Conservation (phyloP, 2,329 filamentous ascomycete species). For the Colletotrichum shisoi region DNA sequence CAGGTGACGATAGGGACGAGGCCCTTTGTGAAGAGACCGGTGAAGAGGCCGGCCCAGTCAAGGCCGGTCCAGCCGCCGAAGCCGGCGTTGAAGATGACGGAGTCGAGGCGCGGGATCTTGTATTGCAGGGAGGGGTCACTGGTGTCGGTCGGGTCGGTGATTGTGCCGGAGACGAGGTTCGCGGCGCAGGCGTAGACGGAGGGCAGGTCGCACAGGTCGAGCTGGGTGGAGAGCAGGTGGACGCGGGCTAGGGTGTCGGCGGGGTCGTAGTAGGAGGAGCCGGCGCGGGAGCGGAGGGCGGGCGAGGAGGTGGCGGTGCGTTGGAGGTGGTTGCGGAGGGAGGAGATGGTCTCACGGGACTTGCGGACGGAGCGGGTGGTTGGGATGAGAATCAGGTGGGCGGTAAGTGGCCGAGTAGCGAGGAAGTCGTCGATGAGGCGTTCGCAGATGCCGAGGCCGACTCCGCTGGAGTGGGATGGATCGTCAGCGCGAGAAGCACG, state of each 20-base stretch:
- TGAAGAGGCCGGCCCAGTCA: slow-evolving; percentile 69
- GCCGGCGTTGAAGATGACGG: slow-evolving; percentile 84
- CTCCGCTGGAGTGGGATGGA: slow-evolving; percentile 67
- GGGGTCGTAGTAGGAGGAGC: slow-evolving; percentile 50
- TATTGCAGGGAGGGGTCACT: neutral
- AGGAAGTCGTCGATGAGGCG: slow-evolving; percentile 92
- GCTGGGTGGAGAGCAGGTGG: slow-evolving; percentile 65
- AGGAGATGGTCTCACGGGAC: slow-evolving; percentile 73
- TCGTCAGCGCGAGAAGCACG: slow-evolving; percentile 9
- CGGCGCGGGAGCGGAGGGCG: slow-evolving; percentile 51
- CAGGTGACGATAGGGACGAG: slow-evolving; percentile 74
- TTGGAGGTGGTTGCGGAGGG: slow-evolving; percentile 69
- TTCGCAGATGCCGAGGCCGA: slow-evolving; percentile 83
- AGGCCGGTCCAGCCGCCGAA: slow-evolving; percentile 87
- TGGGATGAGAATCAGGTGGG: slow-evolving; percentile 80
- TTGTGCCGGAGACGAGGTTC: slow-evolving; percentile 53
- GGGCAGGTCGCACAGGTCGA: slow-evolving; percentile 68
- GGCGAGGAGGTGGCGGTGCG: slow-evolving; percentile 54
- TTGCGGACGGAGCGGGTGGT: slow-evolving; percentile 82
- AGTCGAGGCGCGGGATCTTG: slow-evolving; percentile 75
- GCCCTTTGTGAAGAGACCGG: slow-evolving; percentile 64
- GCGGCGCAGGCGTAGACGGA: slow-evolving; percentile 60
- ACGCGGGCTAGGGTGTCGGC: slow-evolving; percentile 59
- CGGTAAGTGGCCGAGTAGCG: slow-evolving; percentile 67
- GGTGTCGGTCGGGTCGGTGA: slow-evolving; percentile 58